Conservation (phyloP, 805 yeast species). For the Wickerhamiella vanderwaltii region DNA sequence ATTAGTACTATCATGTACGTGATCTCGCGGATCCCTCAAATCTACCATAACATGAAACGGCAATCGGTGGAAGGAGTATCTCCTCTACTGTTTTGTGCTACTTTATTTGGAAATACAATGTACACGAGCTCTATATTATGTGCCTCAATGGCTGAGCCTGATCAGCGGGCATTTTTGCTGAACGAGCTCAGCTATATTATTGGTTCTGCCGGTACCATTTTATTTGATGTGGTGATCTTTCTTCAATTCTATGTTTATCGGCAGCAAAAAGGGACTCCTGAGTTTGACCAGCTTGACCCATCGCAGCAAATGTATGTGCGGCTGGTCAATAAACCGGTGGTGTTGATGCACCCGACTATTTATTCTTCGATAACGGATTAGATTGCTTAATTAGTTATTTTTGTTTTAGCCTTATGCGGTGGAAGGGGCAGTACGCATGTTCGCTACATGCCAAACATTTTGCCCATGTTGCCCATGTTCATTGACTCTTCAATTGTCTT, state of each 20-base stretch:
- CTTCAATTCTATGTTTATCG: constrained; percentile 23
- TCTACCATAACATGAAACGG: constrained; percentile 59
- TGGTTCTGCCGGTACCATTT: constrained; percentile 76
- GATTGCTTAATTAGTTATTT: no score
- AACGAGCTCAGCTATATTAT: constrained; percentile 71
- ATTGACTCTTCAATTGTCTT: constrained; percentile 52
- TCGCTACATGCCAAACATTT: constrained; percentile 6
- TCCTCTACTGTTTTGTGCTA: constrained; percentile 64
- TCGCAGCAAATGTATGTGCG: background rate
- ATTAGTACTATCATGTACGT: constrained; percentile 62
- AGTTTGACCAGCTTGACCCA: background rate
- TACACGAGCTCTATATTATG: constrained; percentile 68
- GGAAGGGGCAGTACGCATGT: no score
- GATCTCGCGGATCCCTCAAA: constrained; percentile 72
- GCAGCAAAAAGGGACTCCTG: background rate
- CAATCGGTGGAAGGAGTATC: constrained; percentile 83
- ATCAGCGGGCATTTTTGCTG: constrained; percentile 38
- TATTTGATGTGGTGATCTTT: constrained; percentile 50
- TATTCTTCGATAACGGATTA: no score
- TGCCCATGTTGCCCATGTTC: constrained; percentile 12
- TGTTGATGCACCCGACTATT: constrained; percentile 3
- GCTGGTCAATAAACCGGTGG: background rate
- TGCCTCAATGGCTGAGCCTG: constrained; percentile 31
- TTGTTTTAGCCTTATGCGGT: no score
- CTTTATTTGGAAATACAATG: constrained; percentile 63